phyloP scores from a whole-genome alignment of 1,139 yeast genomes.

The Zygosaccharomyces sapae region DNA sequence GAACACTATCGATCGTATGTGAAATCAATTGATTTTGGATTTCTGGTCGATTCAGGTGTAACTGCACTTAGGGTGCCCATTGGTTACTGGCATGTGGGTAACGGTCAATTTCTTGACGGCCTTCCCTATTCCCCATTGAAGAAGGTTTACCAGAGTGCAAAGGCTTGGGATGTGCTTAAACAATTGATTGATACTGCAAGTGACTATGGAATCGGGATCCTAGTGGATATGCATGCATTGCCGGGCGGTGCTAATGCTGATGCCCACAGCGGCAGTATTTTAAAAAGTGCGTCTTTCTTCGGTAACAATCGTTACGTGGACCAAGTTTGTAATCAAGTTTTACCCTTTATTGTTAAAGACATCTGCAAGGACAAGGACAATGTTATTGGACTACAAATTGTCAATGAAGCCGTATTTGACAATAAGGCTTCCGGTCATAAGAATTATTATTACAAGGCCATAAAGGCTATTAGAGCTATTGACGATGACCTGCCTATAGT shows the following conservation, averaged over 20 bases:
- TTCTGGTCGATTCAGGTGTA: slow-evolving; percentile 60
- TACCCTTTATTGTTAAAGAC: slow-evolving; percentile 62
- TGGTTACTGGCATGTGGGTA: slow-evolving; percentile 83
- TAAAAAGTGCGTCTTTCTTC: slow-evolving; percentile 63
- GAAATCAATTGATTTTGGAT: slow-evolving; percentile 64
- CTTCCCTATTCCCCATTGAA: slow-evolving; percentile 58
- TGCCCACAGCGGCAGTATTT: slow-evolving; percentile 69
- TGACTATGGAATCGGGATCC: slow-evolving; percentile 55
- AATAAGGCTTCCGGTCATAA: slow-evolving; percentile 50
- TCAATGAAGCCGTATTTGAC: slow-evolving; percentile 75
- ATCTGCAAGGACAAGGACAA: slow-evolving; percentile 59
- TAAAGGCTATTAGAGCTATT: slow-evolving; percentile 52
- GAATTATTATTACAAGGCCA: slow-evolving; percentile 65
- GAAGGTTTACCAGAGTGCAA: slow-evolving; percentile 58
- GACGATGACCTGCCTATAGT: slow-evolving; percentile 63
- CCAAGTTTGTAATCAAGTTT: slow-evolving; percentile 44
- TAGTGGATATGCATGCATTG: slow-evolving; percentile 82
- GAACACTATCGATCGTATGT: slow-evolving; percentile 67
- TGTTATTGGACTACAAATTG: slow-evolving; percentile 75
- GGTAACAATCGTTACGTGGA: slow-evolving; percentile 39
- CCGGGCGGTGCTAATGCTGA: slow-evolving; percentile 91
- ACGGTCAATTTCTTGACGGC: slow-evolving; percentile 48
- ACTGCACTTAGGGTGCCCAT: slow-evolving; percentile 80
- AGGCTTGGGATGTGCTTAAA: slow-evolving; percentile 53
- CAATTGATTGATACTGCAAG: slow-evolving; percentile 31